Conservation (phyloP, 805 yeast species). For the Suhomyces sp. region DNA sequence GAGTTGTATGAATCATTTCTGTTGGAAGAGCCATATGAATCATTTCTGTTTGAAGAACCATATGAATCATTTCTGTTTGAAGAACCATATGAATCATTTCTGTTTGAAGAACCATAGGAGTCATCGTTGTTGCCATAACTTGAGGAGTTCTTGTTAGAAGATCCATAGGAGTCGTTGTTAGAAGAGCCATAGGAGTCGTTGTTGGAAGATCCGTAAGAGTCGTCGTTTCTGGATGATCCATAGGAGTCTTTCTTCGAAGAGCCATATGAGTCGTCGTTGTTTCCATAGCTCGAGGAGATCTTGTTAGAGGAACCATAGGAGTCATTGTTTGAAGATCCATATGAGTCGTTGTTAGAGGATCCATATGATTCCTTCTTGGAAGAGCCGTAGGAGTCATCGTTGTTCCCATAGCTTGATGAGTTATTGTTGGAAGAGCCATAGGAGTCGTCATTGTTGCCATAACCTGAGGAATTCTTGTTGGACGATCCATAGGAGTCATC, state of each 20-base stretch:
- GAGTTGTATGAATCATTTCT: slow-evolving; percentile 21
- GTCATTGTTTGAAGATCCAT: slow-evolving; percentile 15
- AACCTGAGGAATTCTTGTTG: slow-evolving; percentile 19
- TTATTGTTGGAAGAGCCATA: slow-evolving; percentile 15
- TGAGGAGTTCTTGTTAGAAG: slow-evolving; percentile 19
- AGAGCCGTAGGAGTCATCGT: slow-evolving; percentile 14
- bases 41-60: slow-evolving; percentile 19
- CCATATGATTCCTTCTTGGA: slow-evolving; percentile 15
- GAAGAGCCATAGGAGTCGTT: slow-evolving; percentile 20
- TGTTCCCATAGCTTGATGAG: slow-evolving; percentile 8
- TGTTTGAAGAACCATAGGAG: slow-evolving; percentile 17
- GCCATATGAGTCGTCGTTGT: slow-evolving; percentile 18
- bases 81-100: slow-evolving; percentile 11
- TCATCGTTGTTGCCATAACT: slow-evolving; percentile 14
- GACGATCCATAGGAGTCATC: slow-evolving; percentile 14
- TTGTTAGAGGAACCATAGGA: slow-evolving; percentile 20
- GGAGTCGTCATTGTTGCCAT: slow-evolving; percentile 6
- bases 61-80: not conserved
- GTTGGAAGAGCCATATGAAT: slow-evolving; percentile 15
- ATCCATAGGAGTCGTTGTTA: slow-evolving; percentile 20
- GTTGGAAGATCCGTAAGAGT: slow-evolving; percentile 18
- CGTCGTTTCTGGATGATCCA: slow-evolving; percentile 17
- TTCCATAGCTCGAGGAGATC: slow-evolving; percentile 14
- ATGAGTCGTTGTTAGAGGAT: slow-evolving; percentile 13
- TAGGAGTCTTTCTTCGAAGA: slow-evolving; percentile 20